Base-by-base conservation (phyloP, 1,139 yeast species). In the Petasospora fabianii region DNA sequence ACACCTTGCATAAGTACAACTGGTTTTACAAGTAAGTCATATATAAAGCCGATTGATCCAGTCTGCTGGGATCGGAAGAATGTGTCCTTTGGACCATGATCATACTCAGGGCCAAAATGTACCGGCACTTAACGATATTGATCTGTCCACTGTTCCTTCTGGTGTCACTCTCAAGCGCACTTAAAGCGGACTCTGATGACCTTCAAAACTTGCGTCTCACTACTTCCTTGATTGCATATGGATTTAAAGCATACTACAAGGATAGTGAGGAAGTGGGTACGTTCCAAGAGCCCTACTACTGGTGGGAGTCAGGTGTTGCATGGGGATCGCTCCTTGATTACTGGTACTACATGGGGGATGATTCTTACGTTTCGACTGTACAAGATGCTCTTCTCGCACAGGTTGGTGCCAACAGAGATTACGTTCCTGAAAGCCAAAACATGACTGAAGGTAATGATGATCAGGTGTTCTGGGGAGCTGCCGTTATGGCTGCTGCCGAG, bases 271-370 rank as follows among this genome's bases (percentile, higher is more conserved):
- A 85, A n/a, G 64, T 85, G 31, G 97, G 97, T 33, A 77, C 80
- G 85, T 85, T 87, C 62, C 66, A 80, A 3, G 64, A 68, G 58
- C 96, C 96, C 0, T 87, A 87, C 68, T 88, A 87, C 68, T 88
- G 97, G 97, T 88, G 96, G 96, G 88, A 88, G 66, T 95, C 96
- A 16, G 97, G 97, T 51, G 96, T 92, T 44, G 96, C 95, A 3
- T 86, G 87, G 85, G 95, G 95, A 6, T 71, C 84, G 12, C 66
- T 88, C 68, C 60, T 88, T 27, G 96, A 88, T 59, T 83, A 81
- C 59, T 73, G 85, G 64, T 80, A 58, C 54, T 80, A 71, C 54
- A 76, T 86, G 63, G 75, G 82, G 27, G 80, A 86, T 58, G 77
- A 75, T 49, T 76, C 88, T 2, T 83, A 73, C 53, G 80, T 71